These are phyloP conservation scores for Camelina neglecta DNA, from an alignment of 345 rosid genomes.

Conservation along the genomic window DNA sequence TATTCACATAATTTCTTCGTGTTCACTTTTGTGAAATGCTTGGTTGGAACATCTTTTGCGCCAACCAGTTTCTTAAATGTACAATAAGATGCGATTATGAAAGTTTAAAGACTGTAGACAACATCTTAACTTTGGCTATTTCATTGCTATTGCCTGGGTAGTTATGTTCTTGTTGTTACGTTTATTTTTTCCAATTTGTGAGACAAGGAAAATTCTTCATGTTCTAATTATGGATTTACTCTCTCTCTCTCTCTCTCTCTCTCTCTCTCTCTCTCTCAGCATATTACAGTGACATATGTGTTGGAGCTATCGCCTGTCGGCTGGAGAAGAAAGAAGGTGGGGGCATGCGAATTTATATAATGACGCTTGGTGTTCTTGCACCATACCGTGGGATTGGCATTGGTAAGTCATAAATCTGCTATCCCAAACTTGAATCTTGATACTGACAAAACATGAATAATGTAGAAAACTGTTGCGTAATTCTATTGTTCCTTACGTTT, in stretches of 20 bases:
- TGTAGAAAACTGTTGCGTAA: not conserved
- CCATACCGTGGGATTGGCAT: conserved; percentile 95
- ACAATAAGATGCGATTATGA: not conserved
- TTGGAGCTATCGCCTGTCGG: conserved; percentile 95
- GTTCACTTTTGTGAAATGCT: not conserved
- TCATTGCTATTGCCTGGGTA: not conserved
- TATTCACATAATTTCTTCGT: not conserved
- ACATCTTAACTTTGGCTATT: not conserved
- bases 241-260: not conserved
- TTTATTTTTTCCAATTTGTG: not conserved
- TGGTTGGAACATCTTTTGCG: conserved; percentile 6
- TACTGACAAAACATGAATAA: conserved; percentile 4
- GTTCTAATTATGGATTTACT: conserved; percentile 26
- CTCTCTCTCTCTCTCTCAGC: conserved; percentile 51
- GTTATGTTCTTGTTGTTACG: not conserved
- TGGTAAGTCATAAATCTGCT: conserved; percentile 59
- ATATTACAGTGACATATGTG: conserved; percentile 91
- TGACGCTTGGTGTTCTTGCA: conserved; percentile 97
- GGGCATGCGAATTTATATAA: conserved; percentile 74
- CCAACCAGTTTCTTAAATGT: not conserved
- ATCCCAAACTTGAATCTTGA: conserved; percentile 3
- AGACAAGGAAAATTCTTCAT: conserved; percentile 6
- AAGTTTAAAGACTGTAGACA: not conserved
- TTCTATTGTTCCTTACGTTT: not conserved
- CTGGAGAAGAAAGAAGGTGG: conserved; percentile 94